Conservation (phyloP, 192 early-diverging fungal genomes). For the Kappamyces sp. region DNA sequence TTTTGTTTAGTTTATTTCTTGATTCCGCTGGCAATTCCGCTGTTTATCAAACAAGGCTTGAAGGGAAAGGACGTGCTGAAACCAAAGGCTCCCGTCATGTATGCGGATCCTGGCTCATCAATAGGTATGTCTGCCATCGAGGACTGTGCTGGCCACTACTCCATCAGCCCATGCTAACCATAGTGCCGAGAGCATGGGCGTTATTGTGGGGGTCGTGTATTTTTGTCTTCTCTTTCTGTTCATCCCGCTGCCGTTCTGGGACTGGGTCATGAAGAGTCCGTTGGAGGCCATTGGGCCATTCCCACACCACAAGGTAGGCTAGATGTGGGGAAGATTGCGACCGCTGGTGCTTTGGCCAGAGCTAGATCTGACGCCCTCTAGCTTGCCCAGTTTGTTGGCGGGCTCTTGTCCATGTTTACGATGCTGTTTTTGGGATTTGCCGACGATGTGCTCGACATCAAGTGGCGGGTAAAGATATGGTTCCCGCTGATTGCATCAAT, state of each 20-base stretch:
- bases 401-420: conserved; percentile 81
- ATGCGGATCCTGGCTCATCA: conserved; percentile 15
- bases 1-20: conserved; percentile 10
- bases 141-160: not conserved
- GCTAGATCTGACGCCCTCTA: conserved; percentile 21
- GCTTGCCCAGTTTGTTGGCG: conserved; percentile 88
- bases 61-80: conserved; percentile 80
- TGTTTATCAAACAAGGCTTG: conserved; percentile 73
- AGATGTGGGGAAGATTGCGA: not conserved
- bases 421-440: conserved; percentile 98
- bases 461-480: conserved; percentile 94
- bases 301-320: conserved; percentile 63
- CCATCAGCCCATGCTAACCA: not conserved
- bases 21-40: not conserved
- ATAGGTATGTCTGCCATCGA: not conserved
- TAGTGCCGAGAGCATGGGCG: conserved; percentile 94
- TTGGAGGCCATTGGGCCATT: conserved; percentile 39
- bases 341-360: not conserved
- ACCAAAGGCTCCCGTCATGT: conserved; percentile 65
- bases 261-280: conserved; percentile 55
- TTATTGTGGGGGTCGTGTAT: conserved; percentile 82
- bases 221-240: conserved; percentile 82
- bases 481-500: conserved; percentile 88
- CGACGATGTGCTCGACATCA: conserved; percentile 93
- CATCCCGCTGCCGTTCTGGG: conserved; percentile 89